Evolutionary conservation across 345 rosid species (phyloP), one percentile per base, ranked within the genome.

Genomic region (Sapria himalayana): DNA sequence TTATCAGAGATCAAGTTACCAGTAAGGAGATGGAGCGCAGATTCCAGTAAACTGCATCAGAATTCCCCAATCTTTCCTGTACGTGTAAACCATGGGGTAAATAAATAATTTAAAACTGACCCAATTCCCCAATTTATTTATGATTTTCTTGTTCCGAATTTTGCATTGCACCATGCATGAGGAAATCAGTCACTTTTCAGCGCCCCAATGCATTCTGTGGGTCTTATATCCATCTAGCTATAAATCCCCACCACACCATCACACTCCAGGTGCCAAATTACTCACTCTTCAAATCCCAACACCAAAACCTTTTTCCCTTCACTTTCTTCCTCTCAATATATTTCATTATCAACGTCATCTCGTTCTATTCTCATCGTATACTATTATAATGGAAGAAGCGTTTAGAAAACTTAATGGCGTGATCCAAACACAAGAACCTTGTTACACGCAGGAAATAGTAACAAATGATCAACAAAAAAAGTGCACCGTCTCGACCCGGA

Each of bases 301-400:
- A 37, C 19, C 41, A 15, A 16, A 11, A 2, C 23, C 21, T 13
- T 36, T 13, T 3, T 37, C 39, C 10, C 41, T 3, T 37, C 22
- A 1, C 11, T 8, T 16, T 19, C 2, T 20, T 18, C 3, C 17
- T 9, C 8, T 36, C n/a, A n/a, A n/a, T n/a, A n/a, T n/a, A n/a
- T n/a, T n/a, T n/a, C n/a, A n/a, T n/a, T n/a, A n/a, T n/a, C n/a
- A n/a, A n/a, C n/a, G n/a, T n/a, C n/a, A n/a, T 8, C 14, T 24
- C 10, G 13, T 10, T 7, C 4, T 20, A 7, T 5, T 18, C 3
- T 18, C 18, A 13, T 4, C 5, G 9, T 2, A 5, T 9, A 1
- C 1, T 15, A 3, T 15, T 2, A 5, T 32, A 33, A 67, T 81
- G 93, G 93, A 81, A 38, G 81, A 81, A 58, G 76, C 84, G 0